Conservation (phyloP, 1,139 yeast genomes). For the Geotrichum reessii region DNA sequence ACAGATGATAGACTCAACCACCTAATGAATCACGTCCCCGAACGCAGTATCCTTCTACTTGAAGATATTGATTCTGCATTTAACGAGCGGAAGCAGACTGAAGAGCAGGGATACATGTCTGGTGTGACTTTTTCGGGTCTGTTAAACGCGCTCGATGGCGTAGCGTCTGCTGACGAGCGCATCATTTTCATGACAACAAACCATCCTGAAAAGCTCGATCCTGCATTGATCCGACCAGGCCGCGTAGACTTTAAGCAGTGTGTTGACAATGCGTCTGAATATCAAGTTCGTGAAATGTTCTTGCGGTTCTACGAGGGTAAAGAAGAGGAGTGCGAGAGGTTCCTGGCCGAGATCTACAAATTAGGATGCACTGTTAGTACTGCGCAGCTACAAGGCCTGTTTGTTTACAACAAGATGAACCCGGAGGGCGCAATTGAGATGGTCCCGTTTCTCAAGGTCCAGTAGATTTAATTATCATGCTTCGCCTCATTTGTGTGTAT, state of each 20-base stretch:
- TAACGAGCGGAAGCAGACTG: slow-evolving; percentile 68
- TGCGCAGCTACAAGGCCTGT: slow-evolving; percentile 91
- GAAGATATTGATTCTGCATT: slow-evolving; percentile 98
- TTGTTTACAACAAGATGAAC: slow-evolving; percentile 83
- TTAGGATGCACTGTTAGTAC: slow-evolving; percentile 68
- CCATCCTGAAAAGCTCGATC: slow-evolving; percentile 89
- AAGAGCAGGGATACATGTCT: slow-evolving; percentile 60
- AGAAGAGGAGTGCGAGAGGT: slow-evolving; percentile 52
- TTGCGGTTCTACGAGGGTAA: slow-evolving; percentile 76
- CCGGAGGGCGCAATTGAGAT: slow-evolving; percentile 71
- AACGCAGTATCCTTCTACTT: slow-evolving; percentile 70
- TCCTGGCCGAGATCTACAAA: slow-evolving; percentile 48
- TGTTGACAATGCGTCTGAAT: slow-evolving; percentile 77
- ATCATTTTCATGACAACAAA: slow-evolving; percentile 97
- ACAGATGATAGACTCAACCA: slow-evolving; percentile 94
- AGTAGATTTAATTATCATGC: not conserved
- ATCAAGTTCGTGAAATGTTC: slow-evolving; percentile 81
- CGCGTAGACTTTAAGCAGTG: slow-evolving; percentile 80
- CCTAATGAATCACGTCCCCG: slow-evolving; percentile 93
- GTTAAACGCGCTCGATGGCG: slow-evolving; percentile 92
- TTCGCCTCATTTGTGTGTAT: not conserved
- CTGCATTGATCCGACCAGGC: slow-evolving; percentile 77
- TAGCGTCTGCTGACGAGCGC: slow-evolving; percentile 96
- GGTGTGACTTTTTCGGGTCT: slow-evolving; percentile 96
- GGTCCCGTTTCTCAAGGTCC: slow-evolving; percentile 36